These are phyloP conservation scores for Sclerotinia glacialis DNA, from an alignment of 2,329 filamentous ascomycete species.

Conservation along the genomic window DNA sequence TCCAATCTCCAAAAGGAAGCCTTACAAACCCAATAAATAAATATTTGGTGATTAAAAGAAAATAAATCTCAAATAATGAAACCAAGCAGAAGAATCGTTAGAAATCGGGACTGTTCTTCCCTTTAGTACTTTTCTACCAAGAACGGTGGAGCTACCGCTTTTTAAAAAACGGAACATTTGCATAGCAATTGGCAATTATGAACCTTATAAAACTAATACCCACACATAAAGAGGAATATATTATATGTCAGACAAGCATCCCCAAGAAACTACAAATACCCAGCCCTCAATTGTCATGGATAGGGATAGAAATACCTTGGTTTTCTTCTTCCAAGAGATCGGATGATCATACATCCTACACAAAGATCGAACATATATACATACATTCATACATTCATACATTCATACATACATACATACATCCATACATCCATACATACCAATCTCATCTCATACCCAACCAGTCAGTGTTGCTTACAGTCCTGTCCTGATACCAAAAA, in stretches of 20 bases:
- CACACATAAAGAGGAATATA: neutral
- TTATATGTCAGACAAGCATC: neutral
- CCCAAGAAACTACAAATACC: neutral
- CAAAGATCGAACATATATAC: neutral
- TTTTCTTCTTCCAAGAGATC: neutral
- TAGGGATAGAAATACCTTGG: neutral
- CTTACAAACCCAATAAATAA: neutral
- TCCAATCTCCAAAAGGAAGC: neutral
- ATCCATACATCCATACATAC: too few species aligned
- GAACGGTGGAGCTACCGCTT: constrained; percentile 5
- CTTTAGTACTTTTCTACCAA: constrained; percentile 20
- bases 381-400: too few species aligned
- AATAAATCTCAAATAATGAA: neutral
- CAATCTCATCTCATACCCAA: neutral
- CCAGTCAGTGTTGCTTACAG: neutral
- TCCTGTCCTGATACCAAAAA: neutral
- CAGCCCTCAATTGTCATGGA: neutral
- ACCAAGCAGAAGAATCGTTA: neutral
- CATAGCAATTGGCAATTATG: constrained; percentile 8
- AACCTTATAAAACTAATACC: constrained; percentile 4
- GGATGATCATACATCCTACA: neutral
- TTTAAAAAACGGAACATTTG: constrained; percentile 10
- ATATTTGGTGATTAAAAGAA: neutral
- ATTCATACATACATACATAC: too few species aligned
- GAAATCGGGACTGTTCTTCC: constrained; percentile 15